Percentiles rank a stretch among this genome's conserved stretches.
Evolutionary conservation across 345 rosid genomes (phyloP).

Genomic region (Odontarrhena argentea): DNA sequence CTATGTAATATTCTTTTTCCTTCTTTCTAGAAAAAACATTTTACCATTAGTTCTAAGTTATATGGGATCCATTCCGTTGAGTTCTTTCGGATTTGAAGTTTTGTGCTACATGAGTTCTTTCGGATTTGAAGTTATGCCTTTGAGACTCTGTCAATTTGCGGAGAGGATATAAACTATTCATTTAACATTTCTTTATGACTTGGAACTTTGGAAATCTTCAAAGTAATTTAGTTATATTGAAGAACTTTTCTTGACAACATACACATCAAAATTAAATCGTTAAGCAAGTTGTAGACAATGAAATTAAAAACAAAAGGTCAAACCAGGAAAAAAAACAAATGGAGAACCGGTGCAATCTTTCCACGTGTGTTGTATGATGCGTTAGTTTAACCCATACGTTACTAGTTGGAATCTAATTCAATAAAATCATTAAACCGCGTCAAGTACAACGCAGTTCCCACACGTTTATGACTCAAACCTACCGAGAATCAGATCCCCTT

Average conservation of each 20-base stretch:
- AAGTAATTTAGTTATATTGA: neutral
- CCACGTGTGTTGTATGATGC: constrained; percentile 27
- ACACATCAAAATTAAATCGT: neutral
- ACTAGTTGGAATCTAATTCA: constrained; percentile 10
- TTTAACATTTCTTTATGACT: neutral
- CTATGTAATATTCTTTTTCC: constrained; percentile 2
- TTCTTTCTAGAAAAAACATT: neutral
- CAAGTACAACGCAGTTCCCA: constrained; percentile 2
- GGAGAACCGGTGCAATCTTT: neutral
- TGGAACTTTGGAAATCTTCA: neutral
- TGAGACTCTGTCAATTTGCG: too few relatives aligned
- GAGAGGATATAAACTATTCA: neutral
- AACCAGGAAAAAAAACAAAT: neutral
- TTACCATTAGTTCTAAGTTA: neutral
- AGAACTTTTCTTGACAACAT: constrained; percentile 12
- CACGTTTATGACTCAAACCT: constrained; percentile 22
- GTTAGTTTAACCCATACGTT: constrained; percentile 29
- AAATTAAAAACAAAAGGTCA: constrained; percentile 4
- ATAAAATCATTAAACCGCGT: constrained; percentile 26
- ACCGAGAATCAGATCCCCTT: constrained; percentile 11
- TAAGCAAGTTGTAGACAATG: constrained; percentile 13
- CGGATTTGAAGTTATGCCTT: too few relatives aligned
- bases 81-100: too few relatives aligned
- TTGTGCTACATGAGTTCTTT: too few relatives aligned
- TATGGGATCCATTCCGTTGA: too few relatives aligned